Percentiles rank a stretch among this genome's conserved stretches.
Conservation (phyloP, 2,329 filamentous ascomycete genomes). For the Talaromyces sp. region DNA sequence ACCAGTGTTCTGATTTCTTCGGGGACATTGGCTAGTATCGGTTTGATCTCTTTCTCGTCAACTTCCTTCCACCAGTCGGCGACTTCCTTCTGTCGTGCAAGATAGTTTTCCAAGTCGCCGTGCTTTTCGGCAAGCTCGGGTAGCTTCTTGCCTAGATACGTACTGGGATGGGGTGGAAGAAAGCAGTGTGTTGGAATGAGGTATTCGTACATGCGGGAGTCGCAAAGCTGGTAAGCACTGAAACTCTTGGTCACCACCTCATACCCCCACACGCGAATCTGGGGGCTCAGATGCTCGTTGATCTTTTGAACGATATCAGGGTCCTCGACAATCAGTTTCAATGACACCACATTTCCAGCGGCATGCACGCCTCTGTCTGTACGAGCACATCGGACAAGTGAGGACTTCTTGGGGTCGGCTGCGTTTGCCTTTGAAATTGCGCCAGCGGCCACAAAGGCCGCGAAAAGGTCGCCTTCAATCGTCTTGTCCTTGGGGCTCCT, state of each 20-base stretch:
- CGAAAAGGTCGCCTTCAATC: slow-evolving; percentile 92
- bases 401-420: slow-evolving; percentile 93
- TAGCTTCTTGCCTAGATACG: slow-evolving; percentile 77
- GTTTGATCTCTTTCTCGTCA: slow-evolving; percentile 75
- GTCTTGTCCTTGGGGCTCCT: slow-evolving; percentile 67
- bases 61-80: slow-evolving; percentile 75
- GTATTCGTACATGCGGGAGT: slow-evolving; percentile 96
- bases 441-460: slow-evolving; percentile 81
- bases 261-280: slow-evolving; percentile 94
- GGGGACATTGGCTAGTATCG: slow-evolving; percentile 46
- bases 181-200: slow-evolving; percentile 90
- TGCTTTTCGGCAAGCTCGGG: slow-evolving; percentile 70
- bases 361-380: slow-evolving; percentile 98
- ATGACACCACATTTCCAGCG: slow-evolving; percentile 86
- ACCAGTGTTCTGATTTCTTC: slow-evolving; percentile 37
- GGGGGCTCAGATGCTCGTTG: slow-evolving; percentile 74
- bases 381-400: slow-evolving; percentile 84
- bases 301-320: slow-evolving; percentile 82
- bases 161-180: slow-evolving; percentile 83
- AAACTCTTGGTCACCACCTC: slow-evolving; percentile 84
- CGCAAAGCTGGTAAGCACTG: slow-evolving; percentile 90
- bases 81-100: slow-evolving; percentile 68
- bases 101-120: slow-evolving; percentile 63
- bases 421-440: slow-evolving; percentile 97
- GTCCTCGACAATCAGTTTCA: slow-evolving; percentile 95